These are phyloP conservation scores for Rhododendron kiyosumense DNA, from an alignment of 148 eudicot genomes.

Conservation along the genomic window DNA sequence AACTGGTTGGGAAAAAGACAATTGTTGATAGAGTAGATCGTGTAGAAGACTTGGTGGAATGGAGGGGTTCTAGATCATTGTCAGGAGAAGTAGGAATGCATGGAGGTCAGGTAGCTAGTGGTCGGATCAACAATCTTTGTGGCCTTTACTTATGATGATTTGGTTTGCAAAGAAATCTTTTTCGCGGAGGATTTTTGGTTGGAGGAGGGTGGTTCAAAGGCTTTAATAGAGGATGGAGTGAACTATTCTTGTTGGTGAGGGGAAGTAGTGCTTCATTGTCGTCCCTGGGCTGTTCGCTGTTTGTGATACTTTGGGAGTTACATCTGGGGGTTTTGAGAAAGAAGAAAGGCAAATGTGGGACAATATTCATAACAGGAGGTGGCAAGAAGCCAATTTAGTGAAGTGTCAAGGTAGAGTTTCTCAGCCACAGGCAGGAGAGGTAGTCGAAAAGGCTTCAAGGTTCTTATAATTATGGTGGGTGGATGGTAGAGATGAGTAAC, in stretches of 20 bases:
- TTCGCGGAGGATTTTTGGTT: not conserved
- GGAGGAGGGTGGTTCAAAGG: not conserved
- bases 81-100: not conserved
- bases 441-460: not conserved
- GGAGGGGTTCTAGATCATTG: not conserved
- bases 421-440: not conserved
- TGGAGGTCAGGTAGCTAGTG: not conserved
- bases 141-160: not conserved
- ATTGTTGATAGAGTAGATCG: not conserved
- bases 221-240: not conserved
- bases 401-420: not conserved
- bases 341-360: not conserved
- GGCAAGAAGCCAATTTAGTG: not conserved
- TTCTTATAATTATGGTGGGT: not conserved
- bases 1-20: not conserved
- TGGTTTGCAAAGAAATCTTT: not conserved
- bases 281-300: not conserved
- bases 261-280: not conserved
- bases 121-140: not conserved
- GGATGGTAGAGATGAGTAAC: not conserved
- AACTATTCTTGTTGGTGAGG: not conserved
- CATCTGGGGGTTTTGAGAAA: not conserved
- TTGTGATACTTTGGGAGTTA: not conserved
- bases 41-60: not conserved
- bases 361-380: not conserved